Evolutionary conservation across 805 yeast species (phyloP).

Genomic region (Saccharomycopsis vini): DNA sequence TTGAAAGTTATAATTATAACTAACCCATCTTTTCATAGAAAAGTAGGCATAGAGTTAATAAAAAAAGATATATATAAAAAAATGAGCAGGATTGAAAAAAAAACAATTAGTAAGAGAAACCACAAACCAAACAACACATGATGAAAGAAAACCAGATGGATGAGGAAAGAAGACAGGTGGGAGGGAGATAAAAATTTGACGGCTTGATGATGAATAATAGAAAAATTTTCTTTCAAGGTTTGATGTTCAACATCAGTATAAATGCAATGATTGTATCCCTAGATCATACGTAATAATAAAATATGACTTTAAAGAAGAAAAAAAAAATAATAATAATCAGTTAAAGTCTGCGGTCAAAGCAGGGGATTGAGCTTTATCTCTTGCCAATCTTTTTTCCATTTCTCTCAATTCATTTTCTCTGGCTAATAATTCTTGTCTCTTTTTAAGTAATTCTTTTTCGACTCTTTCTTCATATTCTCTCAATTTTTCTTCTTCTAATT

Average conservation of each 20-base stretch:
- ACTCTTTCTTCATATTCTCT: conserved; percentile 81
- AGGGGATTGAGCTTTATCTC: conserved; percentile 12
- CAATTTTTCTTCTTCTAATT: conserved; percentile 81
- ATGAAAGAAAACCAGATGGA: background rate
- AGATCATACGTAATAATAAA: background rate
- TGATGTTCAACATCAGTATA: no score
- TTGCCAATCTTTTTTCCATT: conserved; percentile 54
- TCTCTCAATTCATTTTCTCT: conserved; percentile 81
- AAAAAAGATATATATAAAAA: no score
- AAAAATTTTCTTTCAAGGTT: no score
- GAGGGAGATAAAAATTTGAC: background rate
- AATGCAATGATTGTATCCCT: background rate
- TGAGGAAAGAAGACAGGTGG: background rate
- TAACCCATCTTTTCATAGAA: no score
- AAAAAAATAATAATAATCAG: background rate
- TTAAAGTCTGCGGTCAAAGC: conserved; percentile 5
- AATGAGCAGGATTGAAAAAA: background rate
- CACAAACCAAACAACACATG: conserved; percentile 6
- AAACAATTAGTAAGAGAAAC: background rate
- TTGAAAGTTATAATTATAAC: no score
- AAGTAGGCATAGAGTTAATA: no score
- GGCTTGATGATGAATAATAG: no score
- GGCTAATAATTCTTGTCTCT: conserved; percentile 73
- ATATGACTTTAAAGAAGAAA: background rate
- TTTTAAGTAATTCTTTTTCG: conserved; percentile 73